These are phyloP conservation scores for Passalora sequoiae DNA, from an alignment of 2,329 filamentous ascomycete genomes.

Conservation along the genomic window DNA sequence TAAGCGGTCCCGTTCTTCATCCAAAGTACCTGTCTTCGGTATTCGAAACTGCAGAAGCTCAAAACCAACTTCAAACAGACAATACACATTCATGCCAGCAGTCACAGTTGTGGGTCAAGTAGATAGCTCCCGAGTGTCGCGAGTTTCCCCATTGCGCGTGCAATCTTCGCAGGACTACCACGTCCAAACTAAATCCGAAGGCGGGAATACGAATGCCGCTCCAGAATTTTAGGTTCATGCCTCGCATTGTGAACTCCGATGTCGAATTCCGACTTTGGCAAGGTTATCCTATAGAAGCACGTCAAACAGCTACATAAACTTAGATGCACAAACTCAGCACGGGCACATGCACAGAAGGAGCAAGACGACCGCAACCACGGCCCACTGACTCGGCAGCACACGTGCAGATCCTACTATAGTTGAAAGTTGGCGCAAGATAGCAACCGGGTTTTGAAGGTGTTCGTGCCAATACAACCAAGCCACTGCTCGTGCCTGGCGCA, in stretches of 20 bases:
- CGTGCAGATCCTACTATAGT: conserved; percentile 1
- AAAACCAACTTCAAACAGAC: too few relatives aligned
- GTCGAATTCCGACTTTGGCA: background rate
- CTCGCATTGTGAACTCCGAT: background rate
- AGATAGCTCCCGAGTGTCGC: too few relatives aligned
- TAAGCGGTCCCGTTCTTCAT: background rate
- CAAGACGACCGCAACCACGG: background rate
- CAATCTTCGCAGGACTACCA: too few relatives aligned
- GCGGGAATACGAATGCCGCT: conserved; percentile 2
- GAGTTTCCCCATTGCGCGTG: too few relatives aligned
- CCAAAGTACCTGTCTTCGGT: too few relatives aligned
- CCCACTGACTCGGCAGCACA: background rate
- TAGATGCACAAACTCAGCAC: too few relatives aligned
- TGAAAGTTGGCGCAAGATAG: background rate
- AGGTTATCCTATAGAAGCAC: background rate
- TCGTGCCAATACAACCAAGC: background rate
- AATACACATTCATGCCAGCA: conserved; percentile 2
- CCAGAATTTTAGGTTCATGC: conserved; percentile 2
- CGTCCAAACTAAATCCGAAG: background rate
- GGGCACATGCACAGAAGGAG: conserved; percentile 9
- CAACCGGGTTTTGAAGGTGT: background rate
- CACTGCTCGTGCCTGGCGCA: background rate
- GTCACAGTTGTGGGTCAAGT: background rate
- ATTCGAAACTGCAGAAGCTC: too few relatives aligned
- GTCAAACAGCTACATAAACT: too few relatives aligned